phyloP scores from a whole-genome alignment of 176 grass and related monocot species.

The Triticum aestivum region DNA sequence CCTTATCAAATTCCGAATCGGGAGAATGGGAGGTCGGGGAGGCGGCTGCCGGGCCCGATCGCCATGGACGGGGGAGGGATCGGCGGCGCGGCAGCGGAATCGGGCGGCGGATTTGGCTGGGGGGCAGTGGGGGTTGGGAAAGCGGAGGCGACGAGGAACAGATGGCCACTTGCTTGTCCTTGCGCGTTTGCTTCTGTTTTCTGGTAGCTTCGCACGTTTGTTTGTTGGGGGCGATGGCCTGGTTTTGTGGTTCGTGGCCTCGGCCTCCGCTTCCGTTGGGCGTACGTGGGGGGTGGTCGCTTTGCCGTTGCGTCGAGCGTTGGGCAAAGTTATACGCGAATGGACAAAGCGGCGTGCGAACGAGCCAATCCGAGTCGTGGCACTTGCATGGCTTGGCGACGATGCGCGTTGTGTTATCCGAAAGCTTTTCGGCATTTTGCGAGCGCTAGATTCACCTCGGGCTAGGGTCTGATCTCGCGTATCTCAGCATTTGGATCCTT shows the following conservation, averaged over 20 bases:
- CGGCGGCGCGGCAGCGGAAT: slow-evolving; percentile 4
- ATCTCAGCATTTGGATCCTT: neutral
- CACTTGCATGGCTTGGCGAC: neutral
- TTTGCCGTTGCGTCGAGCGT: neutral
- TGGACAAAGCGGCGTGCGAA: neutral
- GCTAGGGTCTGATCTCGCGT: neutral
- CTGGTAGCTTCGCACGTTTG: neutral
- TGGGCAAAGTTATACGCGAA: neutral
- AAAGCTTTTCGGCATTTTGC: neutral
- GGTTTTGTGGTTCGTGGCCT: neutral
- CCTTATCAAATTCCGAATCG: slow-evolving; percentile 32
- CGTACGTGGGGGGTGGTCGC: neutral
- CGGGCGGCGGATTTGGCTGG: slow-evolving; percentile 25
- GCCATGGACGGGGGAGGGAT: neutral
- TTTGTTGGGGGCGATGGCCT: neutral
- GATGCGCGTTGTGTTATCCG: neutral
- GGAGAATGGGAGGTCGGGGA: neutral
- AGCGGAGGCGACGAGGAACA: slow-evolving; percentile 29
- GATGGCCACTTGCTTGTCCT: neutral
- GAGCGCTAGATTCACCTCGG: neutral
- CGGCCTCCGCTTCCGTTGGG: neutral
- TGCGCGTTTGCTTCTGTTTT: neutral
- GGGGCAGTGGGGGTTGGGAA: slow-evolving; percentile 3
- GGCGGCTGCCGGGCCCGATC: neutral
- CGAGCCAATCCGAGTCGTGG: neutral